A percentile compares a stretch with the other conserved stretches of the same genome.
Conservation (phyloP, 2,329 filamentous ascomycete species). For the Arthrobotrys sphaeroides region DNA sequence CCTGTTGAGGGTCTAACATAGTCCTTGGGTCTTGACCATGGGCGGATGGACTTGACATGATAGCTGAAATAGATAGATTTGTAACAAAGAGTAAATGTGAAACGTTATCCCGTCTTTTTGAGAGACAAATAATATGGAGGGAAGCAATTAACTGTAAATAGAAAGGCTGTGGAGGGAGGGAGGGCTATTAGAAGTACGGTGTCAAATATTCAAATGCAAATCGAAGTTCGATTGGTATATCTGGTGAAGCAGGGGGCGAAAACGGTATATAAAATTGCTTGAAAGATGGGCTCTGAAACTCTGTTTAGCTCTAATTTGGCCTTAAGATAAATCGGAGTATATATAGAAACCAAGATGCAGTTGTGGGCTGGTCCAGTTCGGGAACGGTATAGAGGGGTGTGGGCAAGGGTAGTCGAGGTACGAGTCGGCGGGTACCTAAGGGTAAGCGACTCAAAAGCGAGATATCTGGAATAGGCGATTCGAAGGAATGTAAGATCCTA, state of each 20-base stretch:
- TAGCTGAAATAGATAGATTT: not conserved
- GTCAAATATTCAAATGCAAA: too few species aligned
- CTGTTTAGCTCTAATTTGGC: not conserved
- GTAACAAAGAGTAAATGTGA: not conserved
- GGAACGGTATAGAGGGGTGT: not conserved
- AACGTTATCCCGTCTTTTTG: too few species aligned
- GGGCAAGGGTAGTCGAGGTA: not conserved
- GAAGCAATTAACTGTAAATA: too few species aligned
- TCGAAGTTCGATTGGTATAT: too few species aligned
- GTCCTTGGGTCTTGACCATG: not conserved
- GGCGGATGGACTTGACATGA: constrained; percentile 7
- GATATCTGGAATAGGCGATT: not conserved
- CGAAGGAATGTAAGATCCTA: not conserved
- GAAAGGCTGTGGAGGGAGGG: too few species aligned
- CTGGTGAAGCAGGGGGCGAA: too few species aligned
- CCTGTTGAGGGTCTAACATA: not conserved
- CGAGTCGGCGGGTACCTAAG: not conserved
- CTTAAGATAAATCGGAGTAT: not conserved
- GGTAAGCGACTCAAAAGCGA: not conserved
- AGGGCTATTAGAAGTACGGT: too few species aligned
- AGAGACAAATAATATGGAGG: too few species aligned
- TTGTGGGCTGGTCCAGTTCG: not conserved
- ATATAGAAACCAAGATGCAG: too few species aligned
- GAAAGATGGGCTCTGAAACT: too few species aligned
- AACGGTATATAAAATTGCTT: not conserved